These are phyloP conservation scores for Cyclostephanos invisitatus DNA, from an alignment of 108 stramenopile genomes.

Conservation along the genomic window DNA sequence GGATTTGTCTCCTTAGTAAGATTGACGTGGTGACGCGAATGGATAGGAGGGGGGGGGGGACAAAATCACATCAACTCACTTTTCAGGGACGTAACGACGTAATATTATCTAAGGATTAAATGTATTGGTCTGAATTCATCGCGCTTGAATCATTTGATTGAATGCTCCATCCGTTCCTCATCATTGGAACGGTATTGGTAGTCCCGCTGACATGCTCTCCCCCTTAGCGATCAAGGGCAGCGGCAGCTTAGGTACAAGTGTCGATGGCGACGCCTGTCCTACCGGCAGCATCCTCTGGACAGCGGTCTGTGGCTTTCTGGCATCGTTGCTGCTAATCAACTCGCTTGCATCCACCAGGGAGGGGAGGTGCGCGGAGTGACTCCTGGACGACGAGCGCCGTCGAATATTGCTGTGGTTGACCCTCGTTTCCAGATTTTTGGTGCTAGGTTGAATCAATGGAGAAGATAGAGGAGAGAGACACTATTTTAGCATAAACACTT, in stretches of 20 bases:
- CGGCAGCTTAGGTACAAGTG: background rate
- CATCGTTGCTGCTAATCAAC: background rate
- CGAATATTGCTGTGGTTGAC: background rate
- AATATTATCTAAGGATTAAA: constrained; percentile 36
- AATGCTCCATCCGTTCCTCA: constrained; percentile 38
- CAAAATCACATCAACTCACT: constrained; percentile 9
- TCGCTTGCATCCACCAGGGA: background rate
- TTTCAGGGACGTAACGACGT: constrained; percentile 14
- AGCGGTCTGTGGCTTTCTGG: background rate
- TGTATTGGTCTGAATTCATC: constrained; percentile 42
- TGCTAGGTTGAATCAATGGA: background rate
- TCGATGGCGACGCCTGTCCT: background rate
- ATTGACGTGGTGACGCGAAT: background rate
- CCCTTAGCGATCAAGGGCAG: background rate
- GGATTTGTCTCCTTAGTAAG: too few species aligned
- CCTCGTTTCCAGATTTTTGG: constrained; percentile 4
- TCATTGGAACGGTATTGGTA: constrained; percentile 7
- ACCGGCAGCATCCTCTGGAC: background rate
- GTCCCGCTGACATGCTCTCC: background rate
- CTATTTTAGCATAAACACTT: background rate
- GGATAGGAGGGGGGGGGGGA: background rate
- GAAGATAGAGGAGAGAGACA: too few species aligned
- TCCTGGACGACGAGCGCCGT: background rate
- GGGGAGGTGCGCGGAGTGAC: background rate
- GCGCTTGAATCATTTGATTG: constrained; percentile 32